Evolutionary conservation across 2,329 filamentous ascomycete species (phyloP), one percentile per base, ranked within the genome.

Genomic region (Chrysoporthe cubensis): DNA sequence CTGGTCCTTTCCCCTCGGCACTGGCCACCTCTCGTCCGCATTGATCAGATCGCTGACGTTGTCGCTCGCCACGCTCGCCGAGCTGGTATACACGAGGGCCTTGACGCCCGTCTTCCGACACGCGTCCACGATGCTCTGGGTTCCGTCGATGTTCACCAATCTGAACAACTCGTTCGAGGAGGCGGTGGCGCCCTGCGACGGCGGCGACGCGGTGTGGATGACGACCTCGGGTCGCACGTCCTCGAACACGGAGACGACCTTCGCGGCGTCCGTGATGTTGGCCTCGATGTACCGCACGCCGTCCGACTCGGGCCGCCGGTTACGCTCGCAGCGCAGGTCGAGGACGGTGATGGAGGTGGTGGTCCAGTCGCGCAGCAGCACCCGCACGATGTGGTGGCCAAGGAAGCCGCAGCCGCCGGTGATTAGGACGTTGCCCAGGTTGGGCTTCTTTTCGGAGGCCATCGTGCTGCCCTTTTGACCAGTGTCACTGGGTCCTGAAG

Each of bases 61-160:
- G 80, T 98, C 94, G 76, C 92, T 91, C 71, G 97, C 84, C 70
- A 97, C 91, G 69, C 93, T 96, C 64, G 92, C 91, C 65, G 91
- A 96, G 78, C 92, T 96, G 21, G 95, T 98, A 80, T 95, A 97
- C 59, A 98, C 92, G 71, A 98, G 88, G 0, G 87, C 92, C 80
- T 90, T 92, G 74, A 95, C 93, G 70, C 87, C 90, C 48, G 86
- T 85, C 72, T 87, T 83, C 75, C 87, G 86, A 73, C 91, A 91
- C 18, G 92, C 92, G 46, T 90, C 87, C 65, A 98, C 82, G 61
- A 97, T 86, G 72, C 91, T 89, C 71, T 84, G 84, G 16, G 96
- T 97, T 63, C 95, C 95, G 63, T 93, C 90, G 64, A 97, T 90
- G 78, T 98, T 99, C 76, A 98, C 91, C 77, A 89, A 90, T 74